Base-by-base conservation (phyloP, 148 eudicot species). In the Chenopodium album region DNA sequence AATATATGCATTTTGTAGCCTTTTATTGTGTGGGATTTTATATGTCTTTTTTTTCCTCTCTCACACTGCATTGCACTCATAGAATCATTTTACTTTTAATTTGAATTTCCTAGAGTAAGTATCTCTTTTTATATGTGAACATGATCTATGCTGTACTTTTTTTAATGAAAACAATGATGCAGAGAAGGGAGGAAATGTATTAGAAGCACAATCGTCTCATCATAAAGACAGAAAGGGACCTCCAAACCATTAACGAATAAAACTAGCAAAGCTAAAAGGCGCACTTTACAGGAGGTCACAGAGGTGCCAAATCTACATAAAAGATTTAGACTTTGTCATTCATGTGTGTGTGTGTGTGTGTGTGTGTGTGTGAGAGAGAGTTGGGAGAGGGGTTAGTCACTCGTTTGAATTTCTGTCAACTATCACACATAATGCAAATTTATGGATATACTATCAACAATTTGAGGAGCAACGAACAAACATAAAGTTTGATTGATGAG, bases 181-280 rank as follows among this genome's bases (percentile, higher is more conserved):
- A 84, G 91, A 80, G 81, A 89, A 87, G 84, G 85, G 79, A 71
- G 78, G 32, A 28, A 37, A 52, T 28, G 3, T 64, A 50, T 50
- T 80, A 79, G 82, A 56, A 74, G 81, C 71, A 64, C 75, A 82
- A 60, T 26, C 83, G 79, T 65, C 67, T 32, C 34, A 1, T 65
- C 52, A 65, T 37, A 78, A 72, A 66, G 90, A 84, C 28, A 78
- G 76, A 76, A 80, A 73, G 19, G 85, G 77, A 83, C 65, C 71
- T 82, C 90, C 66, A 94, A 89, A 82, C 82, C 93, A 65, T 47
- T 76, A 72, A 95, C 92, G 82, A 92, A 88, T 56, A 95, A 92
- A 88, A 83, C 91, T 4, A 88, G 94, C 73, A 95, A 95, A 85
- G 94, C 97, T 82, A 96, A 95, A 87, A 88, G 97, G 86, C 94